Base-by-base conservation (phyloP, 2,329 filamentous ascomycete genomes). In the Fusarium acutatum region DNA sequence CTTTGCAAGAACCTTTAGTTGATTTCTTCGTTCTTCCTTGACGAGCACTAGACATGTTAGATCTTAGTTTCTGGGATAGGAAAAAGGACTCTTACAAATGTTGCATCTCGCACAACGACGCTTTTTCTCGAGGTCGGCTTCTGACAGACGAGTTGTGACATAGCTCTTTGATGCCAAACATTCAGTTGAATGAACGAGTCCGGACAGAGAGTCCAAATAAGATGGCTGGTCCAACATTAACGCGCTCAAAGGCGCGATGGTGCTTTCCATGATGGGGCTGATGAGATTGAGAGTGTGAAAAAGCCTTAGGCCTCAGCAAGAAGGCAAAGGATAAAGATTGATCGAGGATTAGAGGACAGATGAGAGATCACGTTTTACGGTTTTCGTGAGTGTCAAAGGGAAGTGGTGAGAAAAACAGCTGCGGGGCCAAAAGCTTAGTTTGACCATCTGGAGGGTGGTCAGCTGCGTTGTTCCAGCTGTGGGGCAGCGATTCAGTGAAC, bases 11-110 rank as follows among this genome's bases (percentile, higher is more conserved):
- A 28, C 6, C 24, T n/a, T 37, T 28, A 15, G 38, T 4, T 22
- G 60, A 32, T 4, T 20, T 26, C 50, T 13, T 20, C 13, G 30
- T 38, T 38, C 6, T 15, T 32, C 1, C 18, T 46, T 62, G 18
- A 18, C 11, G 46, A 58, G 40, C 14, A 62, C 60, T 62, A 15
- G 6, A 15, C 1, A 5, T 11, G 14, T 62, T 26, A 62, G 52
- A 41, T 38, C 1, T 38, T 4, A 2, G 3, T 32, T 20, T 0
- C 7, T 9, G 10, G 9, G 2, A 22, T 12, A 18, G 3, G 5
- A 8, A 26, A 10, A 30, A 8, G 8, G 12, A 17, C 5, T 26
- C 60, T 10, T 38, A 58, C 60, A 38, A 2, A 46, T 22, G 5
- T 34, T 62, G 17, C 60, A 62, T 20, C n/a, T 46, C 26, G 40